Evolutionary conservation across 1,284 basidiomycete genomes (phyloP).

Genomic region (Cutaneotrichosporon dermatis): DNA sequence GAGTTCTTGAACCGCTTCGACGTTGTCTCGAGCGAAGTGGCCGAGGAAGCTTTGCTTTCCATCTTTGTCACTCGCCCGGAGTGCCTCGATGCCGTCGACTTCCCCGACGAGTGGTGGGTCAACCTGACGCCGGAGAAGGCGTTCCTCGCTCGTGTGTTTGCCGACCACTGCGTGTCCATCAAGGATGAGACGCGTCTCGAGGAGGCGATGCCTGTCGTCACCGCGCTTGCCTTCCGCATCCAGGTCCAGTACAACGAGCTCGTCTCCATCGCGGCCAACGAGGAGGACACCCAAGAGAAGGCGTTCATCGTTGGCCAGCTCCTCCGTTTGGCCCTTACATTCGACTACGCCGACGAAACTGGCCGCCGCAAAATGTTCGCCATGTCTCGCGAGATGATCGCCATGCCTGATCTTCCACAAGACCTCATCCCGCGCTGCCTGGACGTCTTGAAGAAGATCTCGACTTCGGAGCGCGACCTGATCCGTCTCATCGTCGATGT

Average conservation of each 20-base stretch:
- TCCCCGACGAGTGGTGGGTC: slow-evolving; percentile 70
- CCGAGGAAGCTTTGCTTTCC: slow-evolving; percentile 63
- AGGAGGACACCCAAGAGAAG: slow-evolving; percentile 50
- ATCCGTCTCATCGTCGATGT: slow-evolving; percentile 93
- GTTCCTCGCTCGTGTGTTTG: slow-evolving; percentile 77
- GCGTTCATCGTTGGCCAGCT: slow-evolving; percentile 79
- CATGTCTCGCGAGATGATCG: slow-evolving; percentile 82
- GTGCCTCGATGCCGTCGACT: slow-evolving; percentile 62
- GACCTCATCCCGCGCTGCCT: slow-evolving; percentile 73
- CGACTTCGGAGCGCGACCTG: slow-evolving; percentile 80
- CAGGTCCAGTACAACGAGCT: slow-evolving; percentile 74
- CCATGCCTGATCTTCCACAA: slow-evolving; percentile 72
- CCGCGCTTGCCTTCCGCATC: slow-evolving; percentile 78
- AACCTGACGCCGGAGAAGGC: slow-evolving; percentile 73
- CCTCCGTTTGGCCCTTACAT: slow-evolving; percentile 70
- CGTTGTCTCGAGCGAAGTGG: slow-evolving; percentile 56
- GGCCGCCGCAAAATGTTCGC: slow-evolving; percentile 88
- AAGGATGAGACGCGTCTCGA: slow-evolving; percentile 70
- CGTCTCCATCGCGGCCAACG: slow-evolving; percentile 52
- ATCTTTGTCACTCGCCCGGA: slow-evolving; percentile 61
- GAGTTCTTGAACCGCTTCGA: slow-evolving; percentile 63
- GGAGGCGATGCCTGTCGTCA: slow-evolving; percentile 77
- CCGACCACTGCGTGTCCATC: slow-evolving; percentile 67
- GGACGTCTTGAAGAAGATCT: slow-evolving; percentile 80
- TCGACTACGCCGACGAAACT: slow-evolving; percentile 93